Base-by-base conservation (phyloP, 768 basidiomycete species). In the Mycena polygramma region DNA sequence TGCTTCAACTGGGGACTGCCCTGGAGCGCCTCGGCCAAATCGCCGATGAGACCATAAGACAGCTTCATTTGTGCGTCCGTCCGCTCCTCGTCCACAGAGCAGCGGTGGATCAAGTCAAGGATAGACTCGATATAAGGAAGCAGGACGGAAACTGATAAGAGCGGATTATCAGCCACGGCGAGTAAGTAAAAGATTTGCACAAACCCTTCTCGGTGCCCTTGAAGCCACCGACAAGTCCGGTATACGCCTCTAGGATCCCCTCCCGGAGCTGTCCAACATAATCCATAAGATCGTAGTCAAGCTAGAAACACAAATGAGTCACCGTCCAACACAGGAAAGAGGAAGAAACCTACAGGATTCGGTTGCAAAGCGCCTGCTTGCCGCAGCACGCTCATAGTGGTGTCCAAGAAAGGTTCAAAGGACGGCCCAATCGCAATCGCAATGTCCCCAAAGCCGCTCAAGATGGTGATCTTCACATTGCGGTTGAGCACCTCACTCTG, bases 241-340 rank as follows among this genome's bases (percentile, higher is more conserved):
- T 97, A 76, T 98, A 98, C 3, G 98, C 97, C 80, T 99, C 98
- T 39, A 98, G 84, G 73, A 99, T 98, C 53, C 96, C 96, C 76
- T 99, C 98, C 45, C 98, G 90, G 66, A 99, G 86, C 62, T 90
- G 89, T 62, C 90, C 87, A 53, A 97, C 95, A 77, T 99, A 99
- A 73, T 99, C 98, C 66, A 97, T 88, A 66, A 97, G 88, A 71
- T 97, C 96, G 74, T 91, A 94, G 78, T 97, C 94, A 43, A 92
- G 89, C 94, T 88, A 69, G 13, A 30, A 30, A 35, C 67, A 62
- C 14, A 14, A 72, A 73, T 63, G 53, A 57, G 66, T 63, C 46
- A 74, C 41, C n/a, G 74, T 39, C 30, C 46, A 35, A 45, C 55
- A 19, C 43, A 43, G 26, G 57, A 63, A 61, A 2, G 24, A 5